Base-by-base conservation (phyloP, 805 yeast species). In the Wickerhamiella hasegawae region DNA sequence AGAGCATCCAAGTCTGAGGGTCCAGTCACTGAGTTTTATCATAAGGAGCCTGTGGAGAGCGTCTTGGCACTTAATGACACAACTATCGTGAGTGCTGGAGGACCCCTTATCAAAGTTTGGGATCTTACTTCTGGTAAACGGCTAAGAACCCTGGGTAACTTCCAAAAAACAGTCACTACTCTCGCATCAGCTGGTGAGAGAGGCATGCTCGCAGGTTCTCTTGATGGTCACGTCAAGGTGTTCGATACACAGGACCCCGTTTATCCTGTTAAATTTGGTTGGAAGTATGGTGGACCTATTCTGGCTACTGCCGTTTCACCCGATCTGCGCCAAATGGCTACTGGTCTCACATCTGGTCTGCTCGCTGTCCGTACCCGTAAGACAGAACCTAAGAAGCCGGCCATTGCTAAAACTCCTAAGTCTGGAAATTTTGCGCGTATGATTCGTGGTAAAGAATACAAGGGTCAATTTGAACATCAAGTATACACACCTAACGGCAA, bases 191-290 rank as follows among this genome's bases (percentile, higher is more conserved):
- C 87, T 8, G 78, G 76, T 21, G 81, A 73, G 42, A 62, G 72
- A 34, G 87, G 90, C n/a, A 62, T 90, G 31, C 60, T 90, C 21
- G 96, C 94, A 2, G 96, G 97, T 14, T 84, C 96, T 0, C 63
- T 90, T 39, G 98, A 90, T 58, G 98, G 98, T 16, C 98, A 90
- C 57, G 94, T 90, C 40, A 90, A 90, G 57, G 85, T 85, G 31
- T 82, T 87, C 54, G 96, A 85, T 55, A 71, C 81, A 26, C 59
- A 69, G 19, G 68, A 76, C 11, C 48, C 57, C 19, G 36, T 37
- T 15, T 85, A 87, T 82, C 79, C 77, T 41, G 94, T 87, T 41
- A 81, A 78, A 54, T 87, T 84, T 53, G 96, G 96, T 33, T 87
- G 97, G 96, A 87, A 85, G 58, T 87, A 80, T 52, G 94, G 95